Evolutionary conservation across 2,329 filamentous ascomycete species (phyloP), one percentile per base, ranked within the genome.

Genomic region (Albophoma yamanashiensis): DNA sequence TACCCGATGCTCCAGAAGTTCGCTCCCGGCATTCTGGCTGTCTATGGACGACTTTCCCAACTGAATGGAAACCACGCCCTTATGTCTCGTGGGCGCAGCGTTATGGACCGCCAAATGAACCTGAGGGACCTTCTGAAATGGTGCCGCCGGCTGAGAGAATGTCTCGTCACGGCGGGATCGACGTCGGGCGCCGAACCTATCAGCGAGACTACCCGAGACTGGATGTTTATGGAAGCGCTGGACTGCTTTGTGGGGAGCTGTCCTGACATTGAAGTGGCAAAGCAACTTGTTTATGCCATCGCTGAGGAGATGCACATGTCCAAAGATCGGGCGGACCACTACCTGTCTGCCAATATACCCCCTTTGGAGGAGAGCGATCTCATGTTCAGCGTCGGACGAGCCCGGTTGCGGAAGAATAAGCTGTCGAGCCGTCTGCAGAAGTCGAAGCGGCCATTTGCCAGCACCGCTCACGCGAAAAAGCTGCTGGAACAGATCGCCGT

Each of bases 181-280:
- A 87, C 82, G 64, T 88, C 82, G 31, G 85, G 86, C 14, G 79
- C 83, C 25, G 89, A 94, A 70, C 79, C 87, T 0, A 84, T 92
- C 27, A 85, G 80, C n/a, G 89, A 93, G 67, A 82, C 82, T 1
- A 84, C 84, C 0, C 80, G 84, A 64, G 89, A 97, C 68, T 86
- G 89, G 67, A 96, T 97, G 73, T 97, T 97, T 68, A 84, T 96
- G 76, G 94, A 99, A 70, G 90, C 92, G 0, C 82, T 94, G 58
- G 94, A 99, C 73, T 95, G 92, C 69, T 97, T 99, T 72, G 87
- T 91, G 50, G 90, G 89, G 59, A 91, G 89, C 69, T 78, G 94
- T 55, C 87, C 89, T 12, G 88, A 88, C 60, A 80, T 81, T 38
- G 78, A 82, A 15, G 76, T 86, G 38, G 84, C 86, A 57, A 75